Evolutionary conservation across 306 rosid genomes (phyloP), one percentile per base, ranked within the genome.

Genomic region (Arachis stenosperma): DNA sequence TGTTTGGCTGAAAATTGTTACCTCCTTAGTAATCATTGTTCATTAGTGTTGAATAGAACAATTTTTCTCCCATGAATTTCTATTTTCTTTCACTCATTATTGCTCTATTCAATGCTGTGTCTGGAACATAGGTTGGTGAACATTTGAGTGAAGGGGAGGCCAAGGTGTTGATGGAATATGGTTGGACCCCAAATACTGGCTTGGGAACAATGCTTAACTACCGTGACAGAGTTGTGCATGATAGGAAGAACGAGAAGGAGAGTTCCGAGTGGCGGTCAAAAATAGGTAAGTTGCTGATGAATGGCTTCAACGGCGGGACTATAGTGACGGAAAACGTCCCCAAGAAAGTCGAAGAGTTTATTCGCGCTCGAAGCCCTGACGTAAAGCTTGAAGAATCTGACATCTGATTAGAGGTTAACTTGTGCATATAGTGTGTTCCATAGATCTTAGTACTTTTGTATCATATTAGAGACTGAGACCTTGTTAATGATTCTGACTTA

Each of bases 161-260:
- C 0, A 61, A 71, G 66, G 96, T 93, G 77, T 75, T 93, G 60
- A 60, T 59, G 81, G 91, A 78, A 73, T 93, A 89, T 67, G 97
- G 98, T 70, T 93, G 98, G 97, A 59, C 69, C 56, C 88, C 90
- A 4, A 86, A 89, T 40, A 89, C 82, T 70, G 98, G 98, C 50
- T 78, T 90, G 83, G 97, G 97, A 81, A 85, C 96, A 37, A 87
- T 93, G 97, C 97, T 93, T 56, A 90, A 90, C 82, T 93, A 87
- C 74, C 59, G 86, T 4, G 89, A 83, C 69, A 87, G 98, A 81
- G 98, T 93, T 62, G 87, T 93, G 70, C 98, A 93, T 71, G 96
- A 93, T 75, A 77, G 92, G 52, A 86, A 82, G 67, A 86, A 65
- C 27, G 90, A 83, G 36, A 79, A 50, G 67, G 88, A 89, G 48